Conservation (phyloP, 306 rosid species). For the Fragaria nilgerrensis region DNA sequence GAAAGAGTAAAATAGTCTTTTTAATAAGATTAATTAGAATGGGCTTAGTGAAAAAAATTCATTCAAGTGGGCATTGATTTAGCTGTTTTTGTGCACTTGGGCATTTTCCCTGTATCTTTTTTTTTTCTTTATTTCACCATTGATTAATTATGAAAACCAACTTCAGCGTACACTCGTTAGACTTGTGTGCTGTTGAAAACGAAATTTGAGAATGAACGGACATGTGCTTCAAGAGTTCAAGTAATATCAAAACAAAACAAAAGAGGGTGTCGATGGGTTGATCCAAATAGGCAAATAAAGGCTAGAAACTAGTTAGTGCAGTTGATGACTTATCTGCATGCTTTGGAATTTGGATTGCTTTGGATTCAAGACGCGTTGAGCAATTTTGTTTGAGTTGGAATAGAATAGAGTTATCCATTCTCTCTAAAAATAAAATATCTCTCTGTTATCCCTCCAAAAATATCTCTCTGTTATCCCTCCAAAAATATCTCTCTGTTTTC, state of each 20-base stretch:
- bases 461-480: background rate
- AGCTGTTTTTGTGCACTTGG: too few relatives aligned
- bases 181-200: background rate
- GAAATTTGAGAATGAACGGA: background rate
- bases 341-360: too few relatives aligned
- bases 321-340: background rate
- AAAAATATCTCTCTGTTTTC: background rate
- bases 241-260: background rate
- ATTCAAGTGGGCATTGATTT: too few relatives aligned
- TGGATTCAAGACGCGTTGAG: background rate
- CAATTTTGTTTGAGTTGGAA: background rate
- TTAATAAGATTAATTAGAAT: too few relatives aligned
- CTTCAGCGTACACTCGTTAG: too few relatives aligned
- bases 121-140: too few relatives aligned
- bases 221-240: background rate
- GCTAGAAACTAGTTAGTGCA: background rate
- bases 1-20: too few relatives aligned
- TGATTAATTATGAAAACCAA: too few relatives aligned
- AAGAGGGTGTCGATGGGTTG: background rate
- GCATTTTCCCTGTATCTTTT: too few relatives aligned
- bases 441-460: too few relatives aligned
- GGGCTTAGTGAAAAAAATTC: too few relatives aligned
- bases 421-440: too few relatives aligned
- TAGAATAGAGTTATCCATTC: slow-evolving; percentile 9
- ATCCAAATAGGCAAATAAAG: background rate